phyloP scores from a whole-genome alignment of 2,329 filamentous ascomycete species.

The Colletotrichum camelliae region DNA sequence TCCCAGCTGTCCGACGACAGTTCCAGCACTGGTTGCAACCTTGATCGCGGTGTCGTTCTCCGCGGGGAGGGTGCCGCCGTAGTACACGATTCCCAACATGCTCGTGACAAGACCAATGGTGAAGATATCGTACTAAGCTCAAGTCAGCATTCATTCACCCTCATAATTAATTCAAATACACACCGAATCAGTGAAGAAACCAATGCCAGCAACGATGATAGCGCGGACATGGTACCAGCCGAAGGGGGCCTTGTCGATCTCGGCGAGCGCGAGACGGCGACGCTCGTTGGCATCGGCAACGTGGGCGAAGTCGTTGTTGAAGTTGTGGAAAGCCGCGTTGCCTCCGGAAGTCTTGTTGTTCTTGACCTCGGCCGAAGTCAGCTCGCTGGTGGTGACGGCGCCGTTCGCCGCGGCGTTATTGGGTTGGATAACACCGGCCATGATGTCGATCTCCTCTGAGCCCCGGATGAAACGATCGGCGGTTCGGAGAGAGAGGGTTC shows the following conservation, averaged over 20 bases:
- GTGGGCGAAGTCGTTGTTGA: conserved; percentile 73
- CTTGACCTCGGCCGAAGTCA: conserved; percentile 7
- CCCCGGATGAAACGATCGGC: conserved; percentile 8
- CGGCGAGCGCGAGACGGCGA: conserved; percentile 77
- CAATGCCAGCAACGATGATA: conserved; percentile 79
- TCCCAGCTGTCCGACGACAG: conserved; percentile 80
- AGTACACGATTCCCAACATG: conserved; percentile 84
- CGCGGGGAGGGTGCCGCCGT: conserved; percentile 65
- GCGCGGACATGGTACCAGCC: conserved; percentile 86
- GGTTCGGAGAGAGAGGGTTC: neutral
- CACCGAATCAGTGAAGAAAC: conserved; percentile 83
- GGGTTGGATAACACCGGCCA: conserved; percentile 7
- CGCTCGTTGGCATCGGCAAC: conserved; percentile 78
- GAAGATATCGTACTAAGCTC: conserved; percentile 74
- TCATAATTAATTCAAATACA: neutral
- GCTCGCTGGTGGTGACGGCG: neutral
- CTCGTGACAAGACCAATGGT: conserved; percentile 74
- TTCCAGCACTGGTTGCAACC: conserved; percentile 82
- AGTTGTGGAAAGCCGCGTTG: conserved; percentile 78
- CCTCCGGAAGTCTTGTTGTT: conserved; percentile 62
- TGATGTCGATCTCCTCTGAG: conserved; percentile 2
- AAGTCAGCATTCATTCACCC: neutral
- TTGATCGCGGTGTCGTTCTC: conserved; percentile 83
- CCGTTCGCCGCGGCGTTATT: neutral
- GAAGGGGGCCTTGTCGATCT: conserved; percentile 82